Evolutionary conservation across 768 basidiomycete species (phyloP), one percentile per base, ranked within the genome.

Genomic region (Amanita thiersii): DNA sequence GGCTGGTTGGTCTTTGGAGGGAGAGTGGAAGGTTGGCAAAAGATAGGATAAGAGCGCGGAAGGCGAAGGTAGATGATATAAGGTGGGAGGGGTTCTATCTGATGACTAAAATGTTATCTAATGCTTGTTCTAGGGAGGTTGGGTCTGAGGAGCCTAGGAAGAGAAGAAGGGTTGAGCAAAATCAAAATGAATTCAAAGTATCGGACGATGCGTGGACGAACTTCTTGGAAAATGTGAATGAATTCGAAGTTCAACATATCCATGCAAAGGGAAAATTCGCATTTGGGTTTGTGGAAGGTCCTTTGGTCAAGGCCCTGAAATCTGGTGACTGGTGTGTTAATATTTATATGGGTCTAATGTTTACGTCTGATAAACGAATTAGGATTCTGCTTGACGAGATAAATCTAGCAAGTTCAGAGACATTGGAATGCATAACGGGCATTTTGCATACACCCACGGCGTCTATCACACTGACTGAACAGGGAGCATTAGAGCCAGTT

Each of bases 321-420:
- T 72, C 72, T 34, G 96, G 96, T 4, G 79, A 94, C 56, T 99
- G 96, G 96, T 94, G 52, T 52, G 85, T 64, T 15, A 10, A 14
- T 19, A 15, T 19, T 32, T 7, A 5, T 18, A 5, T 32, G 4
- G 25, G 17, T 23, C 23, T 7, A 3, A 32, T 30, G 34, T 9
- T 17, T 17, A 12, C 1, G n/a, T 18, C 12, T 3, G 24, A 37
- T 21, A 15, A 14, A 30, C 44, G 48, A 17, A 37, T 24, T 45
- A 96, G 92, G 92, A 73, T 98, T 26, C 69, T 99, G 15, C 77
- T 99, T 4, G 96, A 99, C 50, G 96, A 98, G 60, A 81, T 98
- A 56, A 99, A 99, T 55, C 66, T 99, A 18, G 92, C 94, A 1
- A 90, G 85, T 45, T 68, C 91, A 18, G 96, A 98, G 60, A 97